Evolutionary conservation across 164 flowering plant species (phyloP).

Genomic region (Aristolochia contorta): DNA sequence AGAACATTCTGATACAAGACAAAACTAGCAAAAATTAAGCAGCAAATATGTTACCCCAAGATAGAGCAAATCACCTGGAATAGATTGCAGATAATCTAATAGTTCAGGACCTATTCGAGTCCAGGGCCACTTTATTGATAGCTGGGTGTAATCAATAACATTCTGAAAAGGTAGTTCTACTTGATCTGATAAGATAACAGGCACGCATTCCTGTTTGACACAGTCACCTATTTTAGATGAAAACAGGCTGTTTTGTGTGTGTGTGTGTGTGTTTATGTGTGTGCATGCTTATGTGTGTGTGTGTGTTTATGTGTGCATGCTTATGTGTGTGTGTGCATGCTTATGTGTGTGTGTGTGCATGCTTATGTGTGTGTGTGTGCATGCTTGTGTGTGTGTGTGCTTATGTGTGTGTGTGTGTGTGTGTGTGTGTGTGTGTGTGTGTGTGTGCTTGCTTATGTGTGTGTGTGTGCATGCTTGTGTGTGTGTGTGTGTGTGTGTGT

Average conservation of each 20-base stretch:
- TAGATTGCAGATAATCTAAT: conserved; percentile 69
- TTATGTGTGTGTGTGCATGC: too few species aligned
- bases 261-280: background rate
- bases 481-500: too few species aligned
- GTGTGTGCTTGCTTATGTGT: background rate
- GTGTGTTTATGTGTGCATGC: background rate
- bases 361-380: background rate
- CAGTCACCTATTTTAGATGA: conserved; percentile 2
- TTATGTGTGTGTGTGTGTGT: background rate
- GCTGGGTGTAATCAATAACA: conserved; percentile 66
- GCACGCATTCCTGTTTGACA: conserved; percentile 77
- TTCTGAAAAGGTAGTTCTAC: conserved; percentile 86
- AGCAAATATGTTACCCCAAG: background rate
- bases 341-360: background rate
- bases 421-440: too few species aligned
- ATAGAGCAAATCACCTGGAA: conserved; percentile 44
- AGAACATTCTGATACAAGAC: background rate
- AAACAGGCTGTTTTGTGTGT: background rate
- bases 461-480: background rate
- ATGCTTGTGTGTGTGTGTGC: too few species aligned
- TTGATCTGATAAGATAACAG: conserved; percentile 86
- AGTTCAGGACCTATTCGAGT: conserved; percentile 59
- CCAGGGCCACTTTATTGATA: conserved; percentile 95
- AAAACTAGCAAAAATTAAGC: background rate
- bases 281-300: background rate